Evolutionary conservation across 2,329 filamentous ascomycete species (phyloP), one percentile per base, ranked within the genome.

Genomic region (Stachybotrys chartarum): DNA sequence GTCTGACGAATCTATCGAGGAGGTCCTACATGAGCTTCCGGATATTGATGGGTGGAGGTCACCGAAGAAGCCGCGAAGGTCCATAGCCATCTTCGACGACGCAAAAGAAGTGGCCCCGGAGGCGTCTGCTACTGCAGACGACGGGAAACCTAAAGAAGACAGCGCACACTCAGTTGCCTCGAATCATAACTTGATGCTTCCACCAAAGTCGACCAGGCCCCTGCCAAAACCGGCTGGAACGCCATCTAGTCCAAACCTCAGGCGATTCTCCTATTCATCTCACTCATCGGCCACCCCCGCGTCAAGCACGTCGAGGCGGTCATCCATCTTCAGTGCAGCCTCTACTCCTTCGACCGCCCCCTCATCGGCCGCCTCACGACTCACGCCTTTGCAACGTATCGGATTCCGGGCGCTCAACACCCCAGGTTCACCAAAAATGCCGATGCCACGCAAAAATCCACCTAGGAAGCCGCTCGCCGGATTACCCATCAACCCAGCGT

Each of bases 1-100:
- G 62, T 84, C 81, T 0, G 80, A 84, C 57, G 80, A 83, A 57
- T 83, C 80, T 0, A 71, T 84, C 46, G 80, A 83, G 31, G 80
- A 83, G 56, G 79, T 75, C 0, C 68, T 84, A 18, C 66, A 71
- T 30, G 73, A 72, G 18, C 64, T 85, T 11, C 79, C 80, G 1
- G 81, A 83, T 50, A 66, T 78, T 45, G 75, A 75, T n/a, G 72
- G 69, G 11, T 82, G 79, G 79, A 68, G 72, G 49, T 64, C 70
- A 7, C 55, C 59, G 24, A 50, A 61, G 6, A 76, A 75, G 57
- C 60, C 66, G 0, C 67, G 63, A 48, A 73, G 69, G 56, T 63
- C 70, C 1, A 68, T 78, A 17, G 61, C 68, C 3, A 73, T 83
- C 6, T 83, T 79, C 56, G 72, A 75, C 30, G 76, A 80, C 50